Percentiles rank a stretch among this genome's conserved stretches.
phyloP scores from a whole-genome alignment of 129 eudicot species.

The Escallonia herrerae region DNA sequence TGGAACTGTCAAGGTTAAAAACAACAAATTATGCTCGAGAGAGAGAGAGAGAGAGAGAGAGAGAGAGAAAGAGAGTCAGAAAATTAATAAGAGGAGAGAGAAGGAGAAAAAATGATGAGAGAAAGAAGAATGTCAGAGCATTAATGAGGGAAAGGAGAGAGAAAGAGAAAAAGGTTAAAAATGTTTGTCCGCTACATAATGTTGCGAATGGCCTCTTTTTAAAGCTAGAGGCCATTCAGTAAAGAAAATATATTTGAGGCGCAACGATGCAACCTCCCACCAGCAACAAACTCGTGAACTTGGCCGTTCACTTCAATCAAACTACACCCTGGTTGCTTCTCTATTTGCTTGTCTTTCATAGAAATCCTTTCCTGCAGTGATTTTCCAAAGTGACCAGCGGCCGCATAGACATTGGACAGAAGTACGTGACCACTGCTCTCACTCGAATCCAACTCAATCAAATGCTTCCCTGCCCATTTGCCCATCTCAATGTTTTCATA shows the following conservation, averaged over 20 bases:
- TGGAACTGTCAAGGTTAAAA: too few relatives aligned
- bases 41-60: too few relatives aligned
- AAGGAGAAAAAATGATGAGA: too few relatives aligned
- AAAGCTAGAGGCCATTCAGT: too few relatives aligned
- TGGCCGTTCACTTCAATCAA: conserved; percentile 56
- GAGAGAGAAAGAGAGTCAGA: too few relatives aligned
- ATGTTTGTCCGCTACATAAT: too few relatives aligned
- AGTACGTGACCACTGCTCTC: conserved; percentile 45
- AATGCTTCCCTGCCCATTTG: conserved; percentile 37
- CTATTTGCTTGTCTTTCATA: conserved; percentile 43
- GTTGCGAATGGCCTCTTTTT: too few relatives aligned
- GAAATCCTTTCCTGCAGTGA: conserved; percentile 47
- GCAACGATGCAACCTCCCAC: conserved; percentile 39
- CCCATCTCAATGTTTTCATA: conserved; percentile 43
- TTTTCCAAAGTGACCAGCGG: conserved; percentile 34
- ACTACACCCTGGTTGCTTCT: conserved; percentile 57
- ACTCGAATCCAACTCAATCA: conserved; percentile 31
- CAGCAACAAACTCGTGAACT: conserved; percentile 64
- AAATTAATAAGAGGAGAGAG: too few relatives aligned
- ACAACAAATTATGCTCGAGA: too few relatives aligned
- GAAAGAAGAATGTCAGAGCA: too few relatives aligned
- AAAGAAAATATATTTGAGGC: conserved; percentile 18
- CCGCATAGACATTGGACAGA: conserved; percentile 67
- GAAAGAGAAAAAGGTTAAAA: too few relatives aligned
- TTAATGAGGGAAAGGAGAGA: too few relatives aligned